Base-by-base conservation (phyloP, 129 eudicot species). In the Artemisia tridentata region DNA sequence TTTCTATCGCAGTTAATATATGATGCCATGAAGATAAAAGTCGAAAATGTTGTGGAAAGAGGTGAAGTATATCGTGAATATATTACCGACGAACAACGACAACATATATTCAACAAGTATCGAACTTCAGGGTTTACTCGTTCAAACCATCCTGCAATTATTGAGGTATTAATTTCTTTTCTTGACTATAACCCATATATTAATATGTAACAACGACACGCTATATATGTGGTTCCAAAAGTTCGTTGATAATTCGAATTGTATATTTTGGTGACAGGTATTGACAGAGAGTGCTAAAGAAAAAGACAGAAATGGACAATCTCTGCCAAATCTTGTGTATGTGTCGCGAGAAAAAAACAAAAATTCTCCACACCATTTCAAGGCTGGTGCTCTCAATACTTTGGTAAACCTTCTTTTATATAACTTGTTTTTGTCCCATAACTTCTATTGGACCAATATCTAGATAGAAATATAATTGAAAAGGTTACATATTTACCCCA, bases 351-450 rank as follows among this genome's bases (percentile, higher is more conserved):
- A 79, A 78, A 89, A 89, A 69, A 78, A 75, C 72, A 78, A 63
- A 31, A n/a, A 50, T 2, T 31, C 64, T 29, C 76, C 85, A 11
- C 96, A 89, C 74, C 71, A 80, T 67, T 84, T 84, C 77, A 89
- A 89, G 82, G 96, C 93, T 4, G 96, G 96, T 11, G 96, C 96
- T 50, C 90, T 84, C 57, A 89, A 89, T 72, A 45, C 79, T 18
- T 47, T 89, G 74, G 96, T 89, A 80, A 25, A 46, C 48, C 34
- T 67, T 11, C 5, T 13, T 20, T 45, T 14, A 49, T n/a, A 14
- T 27, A 14, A 7, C 29, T 48, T 61, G 17, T 57, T 56, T n/a
- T 11, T 60, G 60, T 47, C 75, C 45, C 4, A 58, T 2, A 23
- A 58, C 12, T 58, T 58, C 23, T 12, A 46, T 1, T 13, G 56